Evolutionary conservation across 345 rosid species (phyloP), one percentile per base, ranked within the genome.

Genomic region (Toxicodendron radicans): DNA sequence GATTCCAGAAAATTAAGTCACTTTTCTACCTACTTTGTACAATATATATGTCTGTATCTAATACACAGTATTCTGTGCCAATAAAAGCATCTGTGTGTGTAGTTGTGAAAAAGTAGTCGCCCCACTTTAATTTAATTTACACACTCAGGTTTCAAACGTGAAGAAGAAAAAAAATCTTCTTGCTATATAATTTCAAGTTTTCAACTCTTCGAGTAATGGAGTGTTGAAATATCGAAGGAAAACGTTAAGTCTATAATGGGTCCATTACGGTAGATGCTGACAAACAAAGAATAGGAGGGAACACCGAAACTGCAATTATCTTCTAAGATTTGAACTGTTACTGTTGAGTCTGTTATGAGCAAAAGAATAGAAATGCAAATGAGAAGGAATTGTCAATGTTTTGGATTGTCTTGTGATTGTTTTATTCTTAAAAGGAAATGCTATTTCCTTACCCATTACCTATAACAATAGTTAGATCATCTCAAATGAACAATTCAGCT

Each of bases 41-140:
- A 45, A 8, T 63, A 35, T 61, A 49, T 59, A 63, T 76, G 65
- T 70, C 56, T 41, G 75, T 70, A 46, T 72, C 43, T 66, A 79
- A 53, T 46, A 57, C 75, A 80, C 27, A 54, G 16, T 65, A 43
- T 48, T 76, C 43, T 76, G 78, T 72, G 79, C 58, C 54, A 72
- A 79, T 64, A 46, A 75, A 73, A 45, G 52, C 18, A 5, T 38
- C 6, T 27, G 5, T 51, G 5, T 51, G 49, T 23, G 24, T 72
- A 62, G 60, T 66, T 38, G 10, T 45, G 64, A 78, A 68, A 68
- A 43, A 1, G 51, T 17, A 73, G 33, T 16, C 21, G 56, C 67
- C 61, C 10, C 18, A n/a, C 21, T 67, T 63, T 16, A 46, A 38
- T 38, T 38, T 38, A 8, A 10, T 38, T 52, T 67, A n/a, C 51